phyloP scores from a whole-genome alignment of 208 protist genomes.

The Balamuthia mandrillaris region DNA sequence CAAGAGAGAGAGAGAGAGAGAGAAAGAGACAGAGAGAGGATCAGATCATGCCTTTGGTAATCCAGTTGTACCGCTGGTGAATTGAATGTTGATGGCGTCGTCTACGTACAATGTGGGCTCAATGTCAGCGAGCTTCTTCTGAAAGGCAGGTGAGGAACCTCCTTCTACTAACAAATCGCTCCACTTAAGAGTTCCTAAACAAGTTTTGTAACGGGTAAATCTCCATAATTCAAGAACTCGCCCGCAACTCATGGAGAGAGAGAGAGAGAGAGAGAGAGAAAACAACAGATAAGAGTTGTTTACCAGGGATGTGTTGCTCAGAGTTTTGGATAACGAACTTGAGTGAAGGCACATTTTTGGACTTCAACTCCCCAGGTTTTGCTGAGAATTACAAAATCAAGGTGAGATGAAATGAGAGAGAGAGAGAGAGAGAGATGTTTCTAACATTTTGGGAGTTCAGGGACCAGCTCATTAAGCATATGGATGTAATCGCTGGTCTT shows the following conservation, averaged over 20 bases:
- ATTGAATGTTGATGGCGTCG: slow-evolving; percentile 74
- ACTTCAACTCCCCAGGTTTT: no score
- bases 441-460: not conserved
- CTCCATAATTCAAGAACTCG: not conserved
- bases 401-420: no score
- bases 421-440: not conserved
- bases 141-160: not conserved
- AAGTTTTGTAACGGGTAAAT: not conserved
- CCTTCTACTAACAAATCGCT: slow-evolving; percentile 6
- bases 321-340: no score
- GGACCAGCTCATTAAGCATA: not conserved
- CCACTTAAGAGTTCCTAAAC: no score
- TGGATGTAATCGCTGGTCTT: slow-evolving; percentile 58
- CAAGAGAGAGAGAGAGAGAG: no score
- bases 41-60: slow-evolving; percentile 52
- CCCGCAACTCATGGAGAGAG: not conserved
- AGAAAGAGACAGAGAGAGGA: not conserved
- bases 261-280: not conserved
- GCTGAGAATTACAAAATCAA: no score
- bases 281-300: not conserved
- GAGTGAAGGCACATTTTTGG: no score
- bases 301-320: no score
- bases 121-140: not conserved
- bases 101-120: not conserved
- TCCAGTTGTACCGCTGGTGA: slow-evolving; percentile 73